Percentiles rank a stretch among this genome's conserved stretches.
phyloP scores from a whole-genome alignment of 2,329 filamentous ascomycete genomes.

The Hypoxylon sp. region DNA sequence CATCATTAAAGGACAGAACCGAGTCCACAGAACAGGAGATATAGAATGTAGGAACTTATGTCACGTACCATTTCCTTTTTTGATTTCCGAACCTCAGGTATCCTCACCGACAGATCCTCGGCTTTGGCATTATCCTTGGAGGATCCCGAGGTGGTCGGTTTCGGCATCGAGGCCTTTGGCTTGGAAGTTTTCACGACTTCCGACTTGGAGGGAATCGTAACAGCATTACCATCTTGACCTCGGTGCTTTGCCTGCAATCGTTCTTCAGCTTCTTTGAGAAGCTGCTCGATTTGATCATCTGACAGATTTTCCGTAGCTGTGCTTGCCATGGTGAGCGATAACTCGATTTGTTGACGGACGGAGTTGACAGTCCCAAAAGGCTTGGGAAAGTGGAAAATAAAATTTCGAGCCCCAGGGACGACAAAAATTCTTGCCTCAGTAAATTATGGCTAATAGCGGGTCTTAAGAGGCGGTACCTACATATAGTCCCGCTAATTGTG shows the following conservation, averaged over 20 bases:
- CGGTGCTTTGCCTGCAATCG: constrained; percentile 59
- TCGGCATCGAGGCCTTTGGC: constrained; percentile 23
- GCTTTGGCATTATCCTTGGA: constrained; percentile 33
- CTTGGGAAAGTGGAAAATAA: constrained; percentile 17
- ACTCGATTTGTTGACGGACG: constrained; percentile 26
- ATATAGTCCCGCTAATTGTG: not conserved
- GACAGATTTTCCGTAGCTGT: constrained; percentile 62
- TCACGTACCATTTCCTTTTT: constrained; percentile 53
- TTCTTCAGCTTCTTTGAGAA: constrained; percentile 73
- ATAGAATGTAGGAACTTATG: not conserved
- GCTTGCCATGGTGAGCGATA: constrained; percentile 46
- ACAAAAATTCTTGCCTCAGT: constrained; percentile 25
- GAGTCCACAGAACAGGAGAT: constrained; percentile 8
- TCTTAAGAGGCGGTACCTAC: constrained; percentile 15
- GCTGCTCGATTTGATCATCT: constrained; percentile 72
- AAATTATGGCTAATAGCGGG: constrained; percentile 13
- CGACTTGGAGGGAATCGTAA: constrained; percentile 53
- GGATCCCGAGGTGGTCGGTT: constrained; percentile 19
- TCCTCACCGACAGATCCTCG: constrained; percentile 48
- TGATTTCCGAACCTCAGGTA: constrained; percentile 47
- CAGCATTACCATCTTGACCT: constrained; percentile 46
- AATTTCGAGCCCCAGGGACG: constrained; percentile 13
- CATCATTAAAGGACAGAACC: constrained; percentile 71
- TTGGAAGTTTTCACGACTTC: constrained; percentile 40
- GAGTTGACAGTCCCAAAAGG: constrained; percentile 1